A percentile compares a stretch with the other conserved stretches of the same genome.
These are phyloP conservation scores for Aureobasidium sp. DNA, from an alignment of 2,329 filamentous ascomycete species.

Conservation along the genomic window DNA sequence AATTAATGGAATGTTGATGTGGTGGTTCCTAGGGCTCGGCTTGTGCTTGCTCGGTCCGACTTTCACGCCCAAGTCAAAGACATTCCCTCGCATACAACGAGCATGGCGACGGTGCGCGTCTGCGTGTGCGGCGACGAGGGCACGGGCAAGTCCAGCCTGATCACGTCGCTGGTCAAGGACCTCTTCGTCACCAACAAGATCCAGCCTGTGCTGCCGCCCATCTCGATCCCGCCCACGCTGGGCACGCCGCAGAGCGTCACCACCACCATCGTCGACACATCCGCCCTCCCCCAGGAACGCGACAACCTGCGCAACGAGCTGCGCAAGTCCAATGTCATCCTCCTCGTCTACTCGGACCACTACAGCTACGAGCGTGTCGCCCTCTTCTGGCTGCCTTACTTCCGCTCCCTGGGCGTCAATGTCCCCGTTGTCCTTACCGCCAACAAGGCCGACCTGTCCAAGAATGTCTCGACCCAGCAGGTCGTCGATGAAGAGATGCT, in stretches of 20 bases:
- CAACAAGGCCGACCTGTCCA: constrained; percentile 88
- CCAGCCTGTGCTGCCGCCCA: constrained; percentile 85
- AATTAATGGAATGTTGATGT: too few relatives aligned
- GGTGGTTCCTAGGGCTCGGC: too few relatives aligned
- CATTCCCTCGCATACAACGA: background rate
- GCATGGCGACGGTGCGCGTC: constrained; percentile 59
- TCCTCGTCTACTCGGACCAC: constrained; percentile 94
- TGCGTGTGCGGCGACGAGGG: constrained; percentile 95
- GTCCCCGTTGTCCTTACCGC: constrained; percentile 94
- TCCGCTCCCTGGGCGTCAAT: constrained; percentile 95
- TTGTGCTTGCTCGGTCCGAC: background rate
- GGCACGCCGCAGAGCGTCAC: constrained; percentile 94
- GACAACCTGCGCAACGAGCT: constrained; percentile 87
- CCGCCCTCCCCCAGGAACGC: constrained; percentile 86
- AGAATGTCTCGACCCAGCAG: constrained; percentile 67
- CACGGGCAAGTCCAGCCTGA: constrained; percentile 76
- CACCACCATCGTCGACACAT: constrained; percentile 96
- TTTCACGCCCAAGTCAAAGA: background rate
- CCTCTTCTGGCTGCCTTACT: constrained; percentile 97
- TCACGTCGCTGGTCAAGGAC: constrained; percentile 88
- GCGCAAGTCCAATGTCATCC: constrained; percentile 91
- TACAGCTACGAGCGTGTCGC: constrained; percentile 98
- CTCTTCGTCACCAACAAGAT: constrained; percentile 95
- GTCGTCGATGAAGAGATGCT: constrained; percentile 96
- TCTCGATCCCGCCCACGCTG: constrained; percentile 87